Base-by-base conservation (phyloP, 2,329 filamentous ascomycete genomes). In the Hypocreales sp. region DNA sequence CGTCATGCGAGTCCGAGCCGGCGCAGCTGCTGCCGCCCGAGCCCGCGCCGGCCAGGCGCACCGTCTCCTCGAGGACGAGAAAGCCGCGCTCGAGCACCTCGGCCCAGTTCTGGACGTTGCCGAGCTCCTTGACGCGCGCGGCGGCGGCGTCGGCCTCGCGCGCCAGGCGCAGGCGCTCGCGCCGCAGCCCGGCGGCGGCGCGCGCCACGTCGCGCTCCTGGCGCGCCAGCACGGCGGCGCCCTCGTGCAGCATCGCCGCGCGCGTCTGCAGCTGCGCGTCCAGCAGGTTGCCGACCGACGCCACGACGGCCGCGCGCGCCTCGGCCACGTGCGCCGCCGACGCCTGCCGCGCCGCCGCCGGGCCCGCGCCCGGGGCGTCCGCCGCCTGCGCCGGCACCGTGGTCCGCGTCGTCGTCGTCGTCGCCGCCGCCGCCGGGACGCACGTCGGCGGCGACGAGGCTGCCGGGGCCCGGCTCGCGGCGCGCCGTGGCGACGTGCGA, bases 101-200 rank as follows among this genome's bases (percentile, higher is more conserved):
- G 14, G 80, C 79, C 80, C 80, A 90, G 49, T 86, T 86, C 60
- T 87, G 79, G 45, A 87, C 68, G 46, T 84, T 75, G 15, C 80
- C 79, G 34, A 84, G 59, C 60, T 84, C 79, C 55, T 84, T 86
- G 32, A 87, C 56, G 42, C 64, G 64, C 37, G 64, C 63, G 24
- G 68, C 66, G 20, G 74, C 73, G 31, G 62, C 64, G 38, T 67
- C 66, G 5, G 72, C 72, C 39, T 81, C 59, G 37, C 65, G 65
- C 37, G 69, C 65, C 44, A 81, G 64, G 49, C 69, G 67, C 34
- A 74, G 70, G 27, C 66, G 74, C 46, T 83, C 75, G 37, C 64
- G 63, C 26, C 64, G 56, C 47, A 84, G 51, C 3, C 50, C 64
- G 2, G 60, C 64, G 5, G 73, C 72, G 33, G 72, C 71, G 32